Percentiles rank a stretch among this genome's conserved stretches.
phyloP scores from a whole-genome alignment of 1,139 yeast genomes.

The Chernovozyma aurita region DNA sequence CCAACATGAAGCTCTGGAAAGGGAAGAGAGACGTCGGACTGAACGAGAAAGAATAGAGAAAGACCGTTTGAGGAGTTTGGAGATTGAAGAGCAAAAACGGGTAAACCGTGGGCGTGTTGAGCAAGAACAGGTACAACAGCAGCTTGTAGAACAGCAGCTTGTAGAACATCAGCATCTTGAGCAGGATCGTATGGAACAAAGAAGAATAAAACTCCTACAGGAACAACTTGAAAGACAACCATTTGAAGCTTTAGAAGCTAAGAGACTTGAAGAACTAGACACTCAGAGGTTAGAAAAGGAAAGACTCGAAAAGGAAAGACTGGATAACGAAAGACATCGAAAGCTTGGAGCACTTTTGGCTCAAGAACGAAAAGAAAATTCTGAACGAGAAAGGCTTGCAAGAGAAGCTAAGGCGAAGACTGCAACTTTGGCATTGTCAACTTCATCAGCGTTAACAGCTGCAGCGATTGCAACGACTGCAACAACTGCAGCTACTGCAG shows the following conservation, averaged over 20 bases:
- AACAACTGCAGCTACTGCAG: too few relatives aligned
- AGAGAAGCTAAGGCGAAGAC: neutral
- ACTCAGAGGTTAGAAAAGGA: neutral
- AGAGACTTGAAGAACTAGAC: neutral
- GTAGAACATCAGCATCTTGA: conserved; percentile 1
- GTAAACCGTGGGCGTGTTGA: conserved; percentile 1
- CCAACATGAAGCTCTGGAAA: conserved; percentile 1
- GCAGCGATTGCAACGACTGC: too few relatives aligned
- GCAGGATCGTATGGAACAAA: conserved; percentile 1
- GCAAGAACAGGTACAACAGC: too few relatives aligned
- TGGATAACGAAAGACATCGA: conserved; percentile 1
- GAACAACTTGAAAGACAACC: too few relatives aligned
- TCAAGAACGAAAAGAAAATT: neutral
- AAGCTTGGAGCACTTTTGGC: neutral
- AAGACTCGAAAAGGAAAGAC: conserved; percentile 2
- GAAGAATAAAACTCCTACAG: conserved; percentile 4
- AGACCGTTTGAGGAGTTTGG: neutral
- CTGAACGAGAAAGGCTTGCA: neutral
- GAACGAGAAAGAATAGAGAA: conserved; percentile 1
- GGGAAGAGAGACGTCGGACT: conserved; percentile 1
- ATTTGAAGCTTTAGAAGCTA: conserved; percentile 1
- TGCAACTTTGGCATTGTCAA: neutral
- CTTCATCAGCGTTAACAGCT: too few relatives aligned
- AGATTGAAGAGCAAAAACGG: conserved; percentile 2
- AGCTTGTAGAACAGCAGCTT: too few relatives aligned